Conservation (phyloP, 495 filamentous ascomycete genomes). For the Amniculicola lignicola region DNA sequence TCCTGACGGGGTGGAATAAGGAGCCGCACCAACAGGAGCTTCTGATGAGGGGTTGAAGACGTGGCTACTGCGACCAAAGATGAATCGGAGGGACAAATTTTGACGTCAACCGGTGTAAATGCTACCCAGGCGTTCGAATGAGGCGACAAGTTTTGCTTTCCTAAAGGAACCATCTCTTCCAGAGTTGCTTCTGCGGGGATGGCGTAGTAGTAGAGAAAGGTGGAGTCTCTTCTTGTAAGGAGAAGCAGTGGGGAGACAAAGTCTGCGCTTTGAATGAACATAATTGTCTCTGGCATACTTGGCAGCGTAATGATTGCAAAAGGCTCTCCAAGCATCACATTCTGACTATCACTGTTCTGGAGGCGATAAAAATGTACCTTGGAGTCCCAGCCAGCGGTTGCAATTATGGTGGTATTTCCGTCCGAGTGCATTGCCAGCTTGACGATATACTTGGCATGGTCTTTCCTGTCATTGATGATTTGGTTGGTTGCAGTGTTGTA, state of each 20-base stretch:
- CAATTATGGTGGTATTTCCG: slow-evolving; percentile 45
- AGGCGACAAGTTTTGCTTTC: slow-evolving; percentile 61
- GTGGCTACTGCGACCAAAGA: slow-evolving; percentile 60
- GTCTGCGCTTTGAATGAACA: slow-evolving; percentile 54
- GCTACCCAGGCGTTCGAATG: slow-evolving; percentile 62
- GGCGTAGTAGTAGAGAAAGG: slow-evolving; percentile 58
- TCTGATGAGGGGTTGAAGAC: slow-evolving; percentile 62
- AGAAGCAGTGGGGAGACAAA: slow-evolving; percentile 49
- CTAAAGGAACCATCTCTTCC: slow-evolving; percentile 36
- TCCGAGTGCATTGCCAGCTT: slow-evolving; percentile 49
- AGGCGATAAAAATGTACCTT: slow-evolving; percentile 55
- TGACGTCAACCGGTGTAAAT: slow-evolving; percentile 60
- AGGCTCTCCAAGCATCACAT: slow-evolving; percentile 37
- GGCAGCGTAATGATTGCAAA: slow-evolving; percentile 50
- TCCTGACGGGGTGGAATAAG: slow-evolving; percentile 47
- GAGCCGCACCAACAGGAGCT: slow-evolving; percentile 61
- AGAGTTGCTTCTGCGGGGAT: slow-evolving; percentile 36
- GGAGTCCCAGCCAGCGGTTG: slow-evolving; percentile 65
- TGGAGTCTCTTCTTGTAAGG: slow-evolving; percentile 59
- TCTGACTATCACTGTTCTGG: neutral
- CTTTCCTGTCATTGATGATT: slow-evolving; percentile 49
- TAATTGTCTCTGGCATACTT: slow-evolving; percentile 61
- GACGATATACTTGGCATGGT: slow-evolving; percentile 64
- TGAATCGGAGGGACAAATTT: slow-evolving; percentile 55
- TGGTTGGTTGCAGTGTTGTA: slow-evolving; percentile 43